These are phyloP conservation scores for Leishmania braziliensis DNA, from an alignment of 208 protist genomes.

Conservation along the genomic window DNA sequence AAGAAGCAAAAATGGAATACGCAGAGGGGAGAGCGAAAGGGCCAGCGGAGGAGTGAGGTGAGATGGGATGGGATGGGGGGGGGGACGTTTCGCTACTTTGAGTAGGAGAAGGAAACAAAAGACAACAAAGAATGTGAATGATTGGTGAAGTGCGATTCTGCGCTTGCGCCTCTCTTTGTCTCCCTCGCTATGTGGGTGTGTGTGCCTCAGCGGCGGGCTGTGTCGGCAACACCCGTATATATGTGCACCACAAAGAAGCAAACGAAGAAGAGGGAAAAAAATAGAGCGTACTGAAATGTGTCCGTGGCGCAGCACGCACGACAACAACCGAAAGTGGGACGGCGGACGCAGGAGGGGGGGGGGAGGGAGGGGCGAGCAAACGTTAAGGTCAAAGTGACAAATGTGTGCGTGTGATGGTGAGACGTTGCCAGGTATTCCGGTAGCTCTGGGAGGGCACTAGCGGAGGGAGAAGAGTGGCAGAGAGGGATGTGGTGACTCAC, in stretches of 20 bases:
- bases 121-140: background rate
- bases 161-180: background rate
- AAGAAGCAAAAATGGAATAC: background rate
- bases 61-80: background rate
- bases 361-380: background rate
- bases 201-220: no score
- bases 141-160: background rate
- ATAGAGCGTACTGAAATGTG: background rate
- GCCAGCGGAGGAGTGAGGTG: background rate
- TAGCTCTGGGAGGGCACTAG: background rate
- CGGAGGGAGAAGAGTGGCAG: background rate
- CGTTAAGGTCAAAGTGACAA: background rate
- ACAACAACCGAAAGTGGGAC: background rate
- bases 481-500: constrained; percentile 11
- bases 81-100: background rate
- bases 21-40: background rate
- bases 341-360: background rate
- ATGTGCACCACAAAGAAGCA: no score
- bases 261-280: background rate
- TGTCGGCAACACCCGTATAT: background rate
- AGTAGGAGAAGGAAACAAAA: background rate
- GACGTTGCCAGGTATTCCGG: background rate
- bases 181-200: background rate
- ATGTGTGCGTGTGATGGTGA: background rate
- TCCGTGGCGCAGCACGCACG: background rate